These are phyloP conservation scores for Tuber calosporum DNA, from an alignment of 495 filamentous ascomycete species.

Conservation along the genomic window DNA sequence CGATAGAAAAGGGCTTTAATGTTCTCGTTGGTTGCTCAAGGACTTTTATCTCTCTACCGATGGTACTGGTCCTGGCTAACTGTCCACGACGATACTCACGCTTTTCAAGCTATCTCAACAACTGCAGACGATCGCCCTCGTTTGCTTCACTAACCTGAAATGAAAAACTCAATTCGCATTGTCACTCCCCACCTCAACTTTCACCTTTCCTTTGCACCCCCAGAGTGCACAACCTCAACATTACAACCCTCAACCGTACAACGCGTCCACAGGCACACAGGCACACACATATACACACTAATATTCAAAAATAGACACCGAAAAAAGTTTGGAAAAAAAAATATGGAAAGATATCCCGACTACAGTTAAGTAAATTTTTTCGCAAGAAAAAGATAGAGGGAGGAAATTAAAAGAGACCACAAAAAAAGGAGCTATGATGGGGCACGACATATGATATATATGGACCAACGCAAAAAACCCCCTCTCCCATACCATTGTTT, in stretches of 20 bases:
- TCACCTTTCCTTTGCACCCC: not conserved
- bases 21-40: not conserved
- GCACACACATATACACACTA: constrained; percentile 7
- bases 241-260: not conserved
- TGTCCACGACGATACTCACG: not conserved
- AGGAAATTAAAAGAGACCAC: not conserved
- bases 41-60: not conserved
- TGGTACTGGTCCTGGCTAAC: not conserved
- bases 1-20: not conserved
- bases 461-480: not conserved
- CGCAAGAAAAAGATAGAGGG: not conserved
- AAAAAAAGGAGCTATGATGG: not conserved
- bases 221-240: not conserved
- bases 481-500: not conserved
- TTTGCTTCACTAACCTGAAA: not conserved
- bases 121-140: not conserved
- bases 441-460: not conserved
- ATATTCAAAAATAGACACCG: constrained; percentile 18
- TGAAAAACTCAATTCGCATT: not conserved
- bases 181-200: not conserved
- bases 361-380: not conserved
- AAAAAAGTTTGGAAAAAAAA: constrained; percentile 24
- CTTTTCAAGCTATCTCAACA: not conserved
- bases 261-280: not conserved
- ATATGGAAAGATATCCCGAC: constrained; percentile 21